Percentiles rank a stretch among this genome's conserved stretches.
These are phyloP conservation scores for Epichloe gansuensis DNA, from an alignment of 2,329 filamentous ascomycete species.

Conservation along the genomic window DNA sequence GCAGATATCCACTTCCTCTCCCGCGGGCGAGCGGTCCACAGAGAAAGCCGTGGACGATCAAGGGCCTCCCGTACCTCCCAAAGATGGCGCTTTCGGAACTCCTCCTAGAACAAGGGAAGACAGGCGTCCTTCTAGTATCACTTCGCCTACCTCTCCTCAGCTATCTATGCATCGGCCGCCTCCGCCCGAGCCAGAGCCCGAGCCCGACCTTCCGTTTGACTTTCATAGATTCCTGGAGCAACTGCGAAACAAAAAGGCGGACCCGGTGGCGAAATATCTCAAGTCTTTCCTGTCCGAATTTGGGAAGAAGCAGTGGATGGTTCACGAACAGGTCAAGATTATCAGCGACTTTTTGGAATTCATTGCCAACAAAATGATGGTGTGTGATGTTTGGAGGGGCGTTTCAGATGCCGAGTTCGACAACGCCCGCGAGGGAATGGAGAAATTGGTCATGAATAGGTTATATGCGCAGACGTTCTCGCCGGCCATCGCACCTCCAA, in stretches of 20 bases:
- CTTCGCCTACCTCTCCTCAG: conserved; percentile 32
- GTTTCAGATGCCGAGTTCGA: conserved; percentile 96
- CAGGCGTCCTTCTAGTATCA: conserved; percentile 15
- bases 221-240: conserved; percentile 97
- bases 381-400: conserved; percentile 92
- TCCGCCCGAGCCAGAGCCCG: conserved; percentile 61
- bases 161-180: conserved; percentile 48
- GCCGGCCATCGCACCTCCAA: conserved; percentile 74
- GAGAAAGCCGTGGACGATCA: conserved; percentile 30
- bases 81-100: conserved; percentile 37
- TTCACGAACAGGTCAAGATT: conserved; percentile 98
- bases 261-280: conserved; percentile 89
- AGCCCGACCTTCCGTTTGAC: conserved; percentile 82
- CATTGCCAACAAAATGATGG: conserved; percentile 95
- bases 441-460: conserved; percentile 98
- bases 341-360: conserved; percentile 93
- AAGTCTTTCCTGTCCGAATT: conserved; percentile 93
- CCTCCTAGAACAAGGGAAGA: conserved; percentile 27
- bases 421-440: conserved; percentile 96
- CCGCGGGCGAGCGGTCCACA: conserved; percentile 23
- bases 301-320: conserved; percentile 97
- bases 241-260: conserved; percentile 89
- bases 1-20: conserved; percentile 26
- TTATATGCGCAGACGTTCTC: conserved; percentile 94
- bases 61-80: conserved; percentile 46